Evolutionary conservation across 768 basidiomycete genomes (phyloP).

Genomic region (Phaffia tasmanica): DNA sequence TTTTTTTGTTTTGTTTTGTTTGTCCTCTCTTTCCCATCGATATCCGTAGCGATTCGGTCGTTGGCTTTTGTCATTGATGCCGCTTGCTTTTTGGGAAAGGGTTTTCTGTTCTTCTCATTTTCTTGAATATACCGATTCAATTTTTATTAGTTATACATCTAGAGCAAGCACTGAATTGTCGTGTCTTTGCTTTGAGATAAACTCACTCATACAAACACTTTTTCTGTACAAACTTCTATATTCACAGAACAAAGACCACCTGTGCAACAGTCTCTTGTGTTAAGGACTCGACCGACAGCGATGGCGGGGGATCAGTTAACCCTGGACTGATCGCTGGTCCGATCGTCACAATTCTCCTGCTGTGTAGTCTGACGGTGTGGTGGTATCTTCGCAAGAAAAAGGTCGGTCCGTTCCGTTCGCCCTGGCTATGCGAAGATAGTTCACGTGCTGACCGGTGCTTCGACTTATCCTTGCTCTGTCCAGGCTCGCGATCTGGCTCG

Average conservation of each 20-base stretch:
- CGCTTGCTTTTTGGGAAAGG: neutral
- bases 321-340: constrained; percentile 25
- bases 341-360: constrained; percentile 20
- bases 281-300: neutral
- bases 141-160: no score
- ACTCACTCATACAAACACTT: neutral
- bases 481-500: constrained; percentile 17
- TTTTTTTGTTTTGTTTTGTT: neutral
- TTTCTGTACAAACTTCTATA: neutral
- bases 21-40: neutral
- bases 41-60: neutral
- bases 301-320: constrained; percentile 3
- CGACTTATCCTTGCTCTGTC: neutral
- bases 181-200: neutral
- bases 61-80: neutral
- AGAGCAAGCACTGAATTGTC: neutral
- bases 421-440: neutral
- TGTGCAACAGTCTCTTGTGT: constrained; percentile 23
- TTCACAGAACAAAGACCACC: constrained; percentile 21
- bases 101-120: neutral
- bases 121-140: no score
- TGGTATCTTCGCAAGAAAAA: constrained; percentile 21
- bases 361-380: constrained; percentile 17
- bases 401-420: constrained; percentile 1
- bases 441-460: no score